Base-by-base conservation (phyloP, 352 stramenopile genomes). In the Pythium rishiriense region DNA sequence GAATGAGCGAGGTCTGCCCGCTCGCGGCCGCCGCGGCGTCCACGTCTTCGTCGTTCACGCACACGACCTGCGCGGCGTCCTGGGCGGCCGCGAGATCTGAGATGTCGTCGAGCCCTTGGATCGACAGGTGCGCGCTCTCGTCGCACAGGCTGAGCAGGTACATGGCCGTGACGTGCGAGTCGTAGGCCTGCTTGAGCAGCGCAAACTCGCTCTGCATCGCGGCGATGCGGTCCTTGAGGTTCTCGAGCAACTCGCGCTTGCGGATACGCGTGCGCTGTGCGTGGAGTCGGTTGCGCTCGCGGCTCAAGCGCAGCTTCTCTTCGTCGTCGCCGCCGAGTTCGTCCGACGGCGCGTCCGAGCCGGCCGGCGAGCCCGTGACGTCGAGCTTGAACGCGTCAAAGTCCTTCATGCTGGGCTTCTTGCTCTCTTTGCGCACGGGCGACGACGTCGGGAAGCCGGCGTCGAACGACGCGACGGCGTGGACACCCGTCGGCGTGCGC, bases 241-340 rank as follows among this genome's bases (percentile, higher is more conserved):
- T 87, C 71, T 90, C 81, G 3, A 92, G 69, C 55, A 90, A 56
- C 74, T 92, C 81, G 39, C 83, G 79, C 64, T 92, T 92, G 43
- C 83, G 83, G 58, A 88, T 88, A 6, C 83, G 71, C 57, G 81
- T 92, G 49, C 81, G 83, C 64, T 92, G 83, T 4, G 83, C 81
- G 50, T 92, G 83, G 17, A 92, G 71, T 0, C 83, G 83, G 64
- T 92, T 92, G 31, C 83, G 83, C 45, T 92, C 83, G 49, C 83
- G 78, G 65, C 78, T 90, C 4, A 92, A 70, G 25, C 83, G 83
- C 52, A 90, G 64, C 53, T 90, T 90, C 58, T 87, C 81, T 35
- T 90, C 78, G 46, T 87, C 82, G 10, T 58, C 59, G 41, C 31
- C 65, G 54, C 41, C 60, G 17, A 50, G 25, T 19, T 11, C 33